Base-by-base conservation (phyloP, 495 filamentous ascomycete species). In the Daldinia grandis region DNA sequence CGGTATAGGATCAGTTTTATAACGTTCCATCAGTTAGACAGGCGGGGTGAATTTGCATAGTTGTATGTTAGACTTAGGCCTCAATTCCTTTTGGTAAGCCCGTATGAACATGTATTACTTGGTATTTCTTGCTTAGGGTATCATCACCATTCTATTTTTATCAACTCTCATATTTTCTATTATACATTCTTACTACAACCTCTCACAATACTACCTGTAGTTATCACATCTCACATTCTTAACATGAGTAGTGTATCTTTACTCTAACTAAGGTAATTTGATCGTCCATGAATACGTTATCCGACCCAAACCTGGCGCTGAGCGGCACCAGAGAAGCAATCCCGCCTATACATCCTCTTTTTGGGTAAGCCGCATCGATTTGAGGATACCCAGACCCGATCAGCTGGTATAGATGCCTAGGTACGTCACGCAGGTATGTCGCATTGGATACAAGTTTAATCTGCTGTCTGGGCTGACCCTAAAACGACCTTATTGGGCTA, bases 391-490 rank as follows among this genome's bases (percentile, higher is more conserved):
- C 33, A 49, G 62, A 62, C 59, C 62, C 68, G 42, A 51, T 62
- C 56, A 60, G 49, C 38, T 30, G 67, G 67, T 64, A 70, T 44
- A 61, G 21, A 53, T 44, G n/a, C n/a, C n/a, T n/a, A 60, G 37
- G 8, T 50, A n/a, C n/a, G n/a, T n/a, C n/a, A n/a, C n/a, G n/a
- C n/a, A 60, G 37, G 8, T 50, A 64, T 54, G 60, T 64, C 61
- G 60, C 35, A 53, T 69, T 37, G 7, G 12, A 21, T 47, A 58
- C 25, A 35, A 57, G 62, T 30, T 25, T 6, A 38, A 47, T 24
- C 8, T 47, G 19, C 31, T 14, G 17, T 1, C 10, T 57, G 30
- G 30, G 17, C 42, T 47, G 30, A 4, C 38, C 24, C 28, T 5
- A 4, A 24, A 14, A 30, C 25, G 25, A 51, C 38, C 49, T 31